Conservation (phyloP, 2,329 filamentous ascomycete species). For the Arthrobotrys sphaeroides region DNA sequence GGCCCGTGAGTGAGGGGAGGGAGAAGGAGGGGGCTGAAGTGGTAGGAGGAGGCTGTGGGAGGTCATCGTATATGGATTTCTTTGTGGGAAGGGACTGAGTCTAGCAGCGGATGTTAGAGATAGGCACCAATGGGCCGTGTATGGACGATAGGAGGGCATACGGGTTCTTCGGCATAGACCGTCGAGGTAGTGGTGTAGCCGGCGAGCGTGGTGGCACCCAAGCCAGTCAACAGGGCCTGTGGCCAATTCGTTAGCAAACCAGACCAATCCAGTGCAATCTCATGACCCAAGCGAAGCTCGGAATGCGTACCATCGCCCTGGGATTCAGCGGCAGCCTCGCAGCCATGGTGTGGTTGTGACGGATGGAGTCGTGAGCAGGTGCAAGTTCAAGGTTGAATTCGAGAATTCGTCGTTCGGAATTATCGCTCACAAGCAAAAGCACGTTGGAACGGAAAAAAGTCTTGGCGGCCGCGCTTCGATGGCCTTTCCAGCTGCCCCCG, state of each 20-base stretch:
- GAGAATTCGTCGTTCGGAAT: conserved; percentile 5
- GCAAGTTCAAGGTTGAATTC: too few relatives aligned
- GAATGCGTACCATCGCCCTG: conserved; percentile 36
- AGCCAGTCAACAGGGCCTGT: conserved; percentile 46
- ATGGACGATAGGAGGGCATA: conserved; percentile 3
- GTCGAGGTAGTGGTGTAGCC: conserved; percentile 43
- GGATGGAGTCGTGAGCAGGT: neutral
- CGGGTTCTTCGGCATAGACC: conserved; percentile 50
- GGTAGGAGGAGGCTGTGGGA: conserved; percentile 58
- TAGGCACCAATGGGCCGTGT: neutral
- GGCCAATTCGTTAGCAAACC: conserved; percentile 12
- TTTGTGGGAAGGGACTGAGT: conserved; percentile 62
- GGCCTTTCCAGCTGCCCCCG: conserved; percentile 27
- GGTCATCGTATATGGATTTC: conserved; percentile 82
- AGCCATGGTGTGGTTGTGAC: conserved; percentile 38
- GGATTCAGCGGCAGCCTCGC: conserved; percentile 50
- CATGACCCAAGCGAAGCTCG: neutral
- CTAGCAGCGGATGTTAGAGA: neutral
- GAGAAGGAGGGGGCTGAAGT: conserved; percentile 38
- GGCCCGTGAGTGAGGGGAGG: conserved; percentile 15
- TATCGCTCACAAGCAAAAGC: conserved; percentile 38
- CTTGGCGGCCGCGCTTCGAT: conserved; percentile 43
- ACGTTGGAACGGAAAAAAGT: conserved; percentile 34
- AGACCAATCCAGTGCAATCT: neutral
- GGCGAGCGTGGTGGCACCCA: conserved; percentile 45